Evolutionary conservation across 257 asterid species (phyloP).

Genomic region (Ballota nigra): DNA sequence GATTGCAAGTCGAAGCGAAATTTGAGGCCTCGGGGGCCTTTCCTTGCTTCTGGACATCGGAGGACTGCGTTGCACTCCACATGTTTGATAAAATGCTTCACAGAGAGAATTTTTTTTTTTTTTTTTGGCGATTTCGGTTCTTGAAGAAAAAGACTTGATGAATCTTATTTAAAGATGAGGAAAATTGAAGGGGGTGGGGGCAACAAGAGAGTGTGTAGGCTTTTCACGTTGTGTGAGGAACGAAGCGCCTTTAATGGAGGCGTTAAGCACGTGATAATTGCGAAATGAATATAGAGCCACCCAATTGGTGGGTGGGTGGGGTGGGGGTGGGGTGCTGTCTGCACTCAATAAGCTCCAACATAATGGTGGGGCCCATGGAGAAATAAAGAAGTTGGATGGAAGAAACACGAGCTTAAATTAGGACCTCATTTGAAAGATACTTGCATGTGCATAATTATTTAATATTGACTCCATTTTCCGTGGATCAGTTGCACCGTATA

Average conservation of each 20-base stretch:
- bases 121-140: too few species aligned
- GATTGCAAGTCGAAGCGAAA: constrained; percentile 67
- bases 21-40: constrained; percentile 45
- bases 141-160: not conserved
- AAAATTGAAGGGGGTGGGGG: too few species aligned
- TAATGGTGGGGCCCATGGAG: not conserved
- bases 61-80: constrained; percentile 27
- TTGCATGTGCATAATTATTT: not conserved
- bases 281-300: not conserved
- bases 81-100: constrained; percentile 18
- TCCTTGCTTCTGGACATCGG: constrained; percentile 19
- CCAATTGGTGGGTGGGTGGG: too few species aligned
- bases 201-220: too few species aligned
- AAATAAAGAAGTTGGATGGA: not conserved
- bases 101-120: too few species aligned
- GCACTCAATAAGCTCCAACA: not conserved
- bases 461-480: not conserved
- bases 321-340: not conserved
- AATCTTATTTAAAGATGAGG: not conserved
- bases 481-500: too few species aligned
- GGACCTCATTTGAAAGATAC: not conserved
- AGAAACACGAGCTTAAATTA: constrained; percentile 14
- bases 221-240: not conserved
- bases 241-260: constrained; percentile 14
- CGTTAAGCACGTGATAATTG: constrained; percentile 40